phyloP scores from a whole-genome alignment of 2,329 filamentous ascomycete species.

The Diaporthe vaccinii region DNA sequence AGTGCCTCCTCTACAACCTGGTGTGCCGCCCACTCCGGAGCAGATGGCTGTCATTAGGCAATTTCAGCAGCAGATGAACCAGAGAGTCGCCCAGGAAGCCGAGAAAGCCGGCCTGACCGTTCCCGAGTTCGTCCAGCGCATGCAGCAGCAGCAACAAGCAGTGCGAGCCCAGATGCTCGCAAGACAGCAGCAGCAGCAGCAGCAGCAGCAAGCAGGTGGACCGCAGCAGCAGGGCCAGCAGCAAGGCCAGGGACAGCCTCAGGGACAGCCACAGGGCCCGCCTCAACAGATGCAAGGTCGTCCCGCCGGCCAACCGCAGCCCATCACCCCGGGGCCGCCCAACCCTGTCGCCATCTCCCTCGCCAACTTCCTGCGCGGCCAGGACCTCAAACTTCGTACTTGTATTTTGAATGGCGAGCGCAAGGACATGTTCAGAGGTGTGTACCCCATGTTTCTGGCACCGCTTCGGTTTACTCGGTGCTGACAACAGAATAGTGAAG shows the following conservation, averaged over 20 bases:
- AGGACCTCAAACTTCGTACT: constrained; percentile 89
- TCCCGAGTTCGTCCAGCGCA: constrained; percentile 83
- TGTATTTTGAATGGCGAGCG: constrained; percentile 96
- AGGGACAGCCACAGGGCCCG: constrained; percentile 51
- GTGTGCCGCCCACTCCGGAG: constrained; percentile 70
- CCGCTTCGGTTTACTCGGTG: constrained; percentile 19
- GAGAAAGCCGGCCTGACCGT: constrained; percentile 87
- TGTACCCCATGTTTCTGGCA: background rate
- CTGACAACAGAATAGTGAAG: constrained; percentile 76
- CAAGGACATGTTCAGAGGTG: constrained; percentile 98
- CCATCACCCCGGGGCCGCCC: constrained; percentile 82
- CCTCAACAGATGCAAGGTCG: constrained; percentile 51
- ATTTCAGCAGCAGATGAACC: constrained; percentile 67
- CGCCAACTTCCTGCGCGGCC: constrained; percentile 86
- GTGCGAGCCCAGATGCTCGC: constrained; percentile 59
- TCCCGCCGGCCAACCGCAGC: constrained; percentile 69
- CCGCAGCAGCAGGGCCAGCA: constrained; percentile 48
- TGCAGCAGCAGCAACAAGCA: constrained; percentile 68
- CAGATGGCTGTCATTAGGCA: constrained; percentile 77
- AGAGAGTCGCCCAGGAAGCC: constrained; percentile 85
- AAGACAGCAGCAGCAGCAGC: constrained; percentile 54
- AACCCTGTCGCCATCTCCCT: constrained; percentile 91
- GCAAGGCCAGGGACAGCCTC: constrained; percentile 50
- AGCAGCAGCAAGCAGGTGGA: constrained; percentile 46
- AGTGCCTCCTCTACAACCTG: constrained; percentile 45